Conservation (phyloP, 2,329 filamentous ascomycete genomes). For the Phialocephala sp. region DNA sequence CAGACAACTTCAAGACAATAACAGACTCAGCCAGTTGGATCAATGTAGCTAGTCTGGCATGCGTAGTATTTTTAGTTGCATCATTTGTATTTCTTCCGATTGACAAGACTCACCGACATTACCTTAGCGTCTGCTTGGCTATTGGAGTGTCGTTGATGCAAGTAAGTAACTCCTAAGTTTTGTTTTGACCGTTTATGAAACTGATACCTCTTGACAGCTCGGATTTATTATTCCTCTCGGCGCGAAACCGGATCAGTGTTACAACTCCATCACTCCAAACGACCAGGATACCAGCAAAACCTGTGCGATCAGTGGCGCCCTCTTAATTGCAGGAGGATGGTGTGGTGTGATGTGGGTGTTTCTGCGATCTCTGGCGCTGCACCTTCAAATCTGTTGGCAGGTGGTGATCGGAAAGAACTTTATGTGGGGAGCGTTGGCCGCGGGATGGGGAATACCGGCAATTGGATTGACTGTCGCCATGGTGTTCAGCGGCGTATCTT, state of each 20-base stretch:
- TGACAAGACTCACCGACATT: constrained; percentile 90
- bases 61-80: constrained; percentile 76
- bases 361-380: constrained; percentile 85
- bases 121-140: constrained; percentile 87
- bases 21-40: constrained; percentile 80
- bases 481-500: constrained; percentile 88
- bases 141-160: constrained; percentile 79
- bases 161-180: constrained; percentile 55
- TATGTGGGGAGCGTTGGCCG: constrained; percentile 81
- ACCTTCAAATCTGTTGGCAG: constrained; percentile 98
- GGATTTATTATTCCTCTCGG: constrained; percentile 90
- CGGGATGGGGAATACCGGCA: constrained; percentile 84
- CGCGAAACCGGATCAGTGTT: constrained; percentile 79
- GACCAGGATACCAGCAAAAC: constrained; percentile 83
- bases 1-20: constrained; percentile 63
- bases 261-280: constrained; percentile 88
- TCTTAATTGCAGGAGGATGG: constrained; percentile 87
- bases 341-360: constrained; percentile 89
- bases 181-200: background rate
- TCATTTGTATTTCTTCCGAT: constrained; percentile 83
- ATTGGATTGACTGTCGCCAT: constrained; percentile 78
- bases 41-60: constrained; percentile 74
- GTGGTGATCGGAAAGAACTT: constrained; percentile 85
- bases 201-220: constrained; percentile 57
- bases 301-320: constrained; percentile 87